Conservation (phyloP, 2,329 filamentous ascomycete species). For the Sphaerostilbella broomeana region DNA sequence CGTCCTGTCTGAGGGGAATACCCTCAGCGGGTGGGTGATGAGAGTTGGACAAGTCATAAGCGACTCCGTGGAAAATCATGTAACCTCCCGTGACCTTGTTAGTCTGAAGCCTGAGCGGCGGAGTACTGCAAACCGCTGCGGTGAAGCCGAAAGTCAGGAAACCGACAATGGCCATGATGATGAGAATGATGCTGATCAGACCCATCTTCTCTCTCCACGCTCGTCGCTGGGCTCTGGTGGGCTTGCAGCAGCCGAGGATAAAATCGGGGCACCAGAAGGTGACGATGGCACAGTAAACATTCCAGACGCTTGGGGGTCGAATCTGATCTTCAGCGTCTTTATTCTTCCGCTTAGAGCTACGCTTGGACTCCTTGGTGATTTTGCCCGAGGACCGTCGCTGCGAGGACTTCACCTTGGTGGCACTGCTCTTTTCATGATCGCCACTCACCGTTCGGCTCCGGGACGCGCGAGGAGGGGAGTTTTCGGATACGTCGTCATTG, state of each 20-base stretch:
- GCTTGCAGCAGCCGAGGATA: constrained; percentile 80
- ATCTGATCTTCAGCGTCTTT: constrained; percentile 55
- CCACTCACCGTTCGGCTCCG: constrained; percentile 29
- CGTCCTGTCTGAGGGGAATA: constrained; percentile 51
- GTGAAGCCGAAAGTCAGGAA: constrained; percentile 98
- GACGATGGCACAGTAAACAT: constrained; percentile 85
- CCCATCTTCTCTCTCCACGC: constrained; percentile 99
- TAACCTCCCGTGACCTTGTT: constrained; percentile 77
- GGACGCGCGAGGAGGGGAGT: constrained; percentile 33
- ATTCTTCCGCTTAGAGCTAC: constrained; percentile 43
- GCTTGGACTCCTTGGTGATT: constrained; percentile 51
- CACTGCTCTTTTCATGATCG: constrained; percentile 28
- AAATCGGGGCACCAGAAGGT: constrained; percentile 94
- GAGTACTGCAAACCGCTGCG: constrained; percentile 70
- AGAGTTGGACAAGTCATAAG: constrained; percentile 75
- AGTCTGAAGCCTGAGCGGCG: constrained; percentile 65
- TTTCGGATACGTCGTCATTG: constrained; percentile 39
- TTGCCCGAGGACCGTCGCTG: constrained; percentile 50
- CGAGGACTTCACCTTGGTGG: constrained; percentile 22
- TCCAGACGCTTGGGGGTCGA: constrained; percentile 83
- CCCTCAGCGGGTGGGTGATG: constrained; percentile 74
- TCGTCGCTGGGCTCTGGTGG: constrained; percentile 75
- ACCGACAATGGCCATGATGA: constrained; percentile 83
- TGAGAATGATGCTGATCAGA: constrained; percentile 83
- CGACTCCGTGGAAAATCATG: constrained; percentile 94